Evolutionary conservation across 2,329 filamentous ascomycete species (phyloP).

Genomic region (Blastomyces emzantsi): DNA sequence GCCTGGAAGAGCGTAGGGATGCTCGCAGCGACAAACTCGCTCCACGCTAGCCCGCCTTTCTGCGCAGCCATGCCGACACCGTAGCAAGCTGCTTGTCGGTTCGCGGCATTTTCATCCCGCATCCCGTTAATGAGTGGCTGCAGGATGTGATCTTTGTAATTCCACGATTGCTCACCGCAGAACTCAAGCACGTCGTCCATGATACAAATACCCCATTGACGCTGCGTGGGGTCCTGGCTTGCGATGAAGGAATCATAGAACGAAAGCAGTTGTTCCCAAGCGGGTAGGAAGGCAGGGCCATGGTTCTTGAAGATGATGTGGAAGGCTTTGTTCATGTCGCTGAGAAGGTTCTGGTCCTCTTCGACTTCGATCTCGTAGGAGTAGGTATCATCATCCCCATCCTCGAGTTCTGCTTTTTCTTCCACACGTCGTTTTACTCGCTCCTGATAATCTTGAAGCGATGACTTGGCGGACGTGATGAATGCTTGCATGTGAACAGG

Average conservation of each 20-base stretch:
- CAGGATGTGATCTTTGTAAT: constrained; percentile 77
- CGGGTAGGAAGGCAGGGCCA: constrained; percentile 68
- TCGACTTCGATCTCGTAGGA: constrained; percentile 86
- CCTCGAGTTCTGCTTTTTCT: constrained; percentile 72
- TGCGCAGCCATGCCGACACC: constrained; percentile 93
- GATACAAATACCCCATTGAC: constrained; percentile 98
- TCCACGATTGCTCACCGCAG: constrained; percentile 79
- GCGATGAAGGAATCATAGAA: constrained; percentile 82
- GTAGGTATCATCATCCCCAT: constrained; percentile 82
- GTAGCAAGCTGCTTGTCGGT: constrained; percentile 91
- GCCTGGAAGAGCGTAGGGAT: constrained; percentile 78
- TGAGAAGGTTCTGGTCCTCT: constrained; percentile 91
- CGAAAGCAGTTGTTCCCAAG: constrained; percentile 76
- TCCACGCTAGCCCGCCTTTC: constrained; percentile 78
- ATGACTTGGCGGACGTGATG: constrained; percentile 74
- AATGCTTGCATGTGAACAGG: constrained; percentile 74
- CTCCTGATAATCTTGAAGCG: constrained; percentile 85
- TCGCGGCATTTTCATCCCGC: constrained; percentile 75
- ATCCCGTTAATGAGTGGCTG: constrained; percentile 81
- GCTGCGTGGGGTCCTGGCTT: constrained; percentile 74
- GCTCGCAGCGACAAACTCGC: constrained; percentile 72
- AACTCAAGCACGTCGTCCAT: constrained; percentile 98
- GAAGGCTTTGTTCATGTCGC: constrained; percentile 99
- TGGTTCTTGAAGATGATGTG: constrained; percentile 99
- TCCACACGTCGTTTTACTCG: constrained; percentile 77